Evolutionary conservation across 2,329 filamentous ascomycete genomes (phyloP), one percentile per base, ranked within the genome.

Genomic region (Pseudogymnoascus pannorum): DNA sequence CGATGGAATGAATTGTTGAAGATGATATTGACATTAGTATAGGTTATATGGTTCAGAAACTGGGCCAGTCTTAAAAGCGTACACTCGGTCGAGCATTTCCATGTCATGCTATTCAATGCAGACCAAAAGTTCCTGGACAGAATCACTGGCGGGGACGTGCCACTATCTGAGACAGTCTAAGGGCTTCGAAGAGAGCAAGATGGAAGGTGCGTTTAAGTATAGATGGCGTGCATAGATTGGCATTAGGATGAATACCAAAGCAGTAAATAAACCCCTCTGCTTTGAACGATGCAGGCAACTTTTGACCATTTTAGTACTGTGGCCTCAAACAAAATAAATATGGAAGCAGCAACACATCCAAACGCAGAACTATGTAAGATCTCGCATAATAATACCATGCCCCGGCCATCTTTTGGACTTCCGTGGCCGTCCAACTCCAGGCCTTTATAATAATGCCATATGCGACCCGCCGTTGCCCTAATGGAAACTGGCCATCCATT

Each of bases 1-100:
- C 44, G 2, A 14, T 31, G 36, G 12, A 18, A 20, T 20, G n/a
- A 38, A 77, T 73, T 70, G 77, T 20, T 65, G 73, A 60, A 73
- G 71, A 72, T 51, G 40, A 51, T 64, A 44, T n/a, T 40, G 29
- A 60, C 48, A 2, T 40, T 14, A 11, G 26, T 2, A 57, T 44
- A 81, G 77, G 83, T 89, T 60, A 78, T 88, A 35, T 94, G 90
- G 90, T 94, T 94, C 76, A 91, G 89, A 77, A 97, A 97, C 70
- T 96, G 92, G 91, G 82, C 79, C 60, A 84, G 82, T 14, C 76
- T 97, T 66, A 96, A 96, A 77, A 94, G 88, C 22, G 84, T 97
- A 26, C 85, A 91, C 68, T 85, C 89, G 0, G 84, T 97, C 9
- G 92, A 97, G 78, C 93, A 97, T 73, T 94, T 97, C 71, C 93